Conservation (phyloP, 257 asterid genomes). For the Solanum verrucosum region DNA sequence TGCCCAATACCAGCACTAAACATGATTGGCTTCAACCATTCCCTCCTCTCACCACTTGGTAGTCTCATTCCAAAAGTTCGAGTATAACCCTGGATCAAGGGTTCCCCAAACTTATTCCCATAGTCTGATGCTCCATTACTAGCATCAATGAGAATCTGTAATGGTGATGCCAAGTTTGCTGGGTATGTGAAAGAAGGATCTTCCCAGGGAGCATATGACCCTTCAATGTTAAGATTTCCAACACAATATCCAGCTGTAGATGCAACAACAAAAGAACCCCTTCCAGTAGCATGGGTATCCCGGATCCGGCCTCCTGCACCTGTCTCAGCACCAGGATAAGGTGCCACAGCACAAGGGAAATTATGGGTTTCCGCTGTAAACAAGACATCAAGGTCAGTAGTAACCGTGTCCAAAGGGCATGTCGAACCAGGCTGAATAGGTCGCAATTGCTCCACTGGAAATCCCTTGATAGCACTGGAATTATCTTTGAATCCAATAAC, state of each 20-base stretch:
- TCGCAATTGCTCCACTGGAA: constrained; percentile 51
- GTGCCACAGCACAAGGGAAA: constrained; percentile 98
- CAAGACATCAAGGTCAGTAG: constrained; percentile 51
- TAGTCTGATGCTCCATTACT: constrained; percentile 98
- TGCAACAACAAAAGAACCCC: constrained; percentile 87
- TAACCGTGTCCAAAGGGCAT: constrained; percentile 45
- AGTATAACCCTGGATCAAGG: constrained; percentile 89
- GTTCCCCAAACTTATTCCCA: constrained; percentile 94
- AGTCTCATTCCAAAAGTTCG: constrained; percentile 96
- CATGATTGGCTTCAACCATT: constrained; percentile 97
- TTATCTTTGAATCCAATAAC: constrained; percentile 97
- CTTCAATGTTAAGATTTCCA: constrained; percentile 84
- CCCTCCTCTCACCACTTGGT: constrained; percentile 86
- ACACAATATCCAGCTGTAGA: constrained; percentile 96
- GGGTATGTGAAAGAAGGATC: constrained; percentile 79
- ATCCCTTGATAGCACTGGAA: constrained; percentile 91
- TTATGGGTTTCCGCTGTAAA: constrained; percentile 98
- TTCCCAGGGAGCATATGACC: constrained; percentile 94
- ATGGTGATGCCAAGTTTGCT: constrained; percentile 71
- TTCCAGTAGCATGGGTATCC: constrained; percentile 96
- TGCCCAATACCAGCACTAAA: constrained; percentile 97
- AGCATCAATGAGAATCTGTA: constrained; percentile 78
- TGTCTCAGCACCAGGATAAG: constrained; percentile 98
- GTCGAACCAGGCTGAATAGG: constrained; percentile 70
- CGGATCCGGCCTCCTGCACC: constrained; percentile 98